Evolutionary conservation across 2,329 filamentous ascomycete genomes (phyloP), one percentile per base, ranked within the genome.

Genomic region (Lecanoromycetidae sp.): DNA sequence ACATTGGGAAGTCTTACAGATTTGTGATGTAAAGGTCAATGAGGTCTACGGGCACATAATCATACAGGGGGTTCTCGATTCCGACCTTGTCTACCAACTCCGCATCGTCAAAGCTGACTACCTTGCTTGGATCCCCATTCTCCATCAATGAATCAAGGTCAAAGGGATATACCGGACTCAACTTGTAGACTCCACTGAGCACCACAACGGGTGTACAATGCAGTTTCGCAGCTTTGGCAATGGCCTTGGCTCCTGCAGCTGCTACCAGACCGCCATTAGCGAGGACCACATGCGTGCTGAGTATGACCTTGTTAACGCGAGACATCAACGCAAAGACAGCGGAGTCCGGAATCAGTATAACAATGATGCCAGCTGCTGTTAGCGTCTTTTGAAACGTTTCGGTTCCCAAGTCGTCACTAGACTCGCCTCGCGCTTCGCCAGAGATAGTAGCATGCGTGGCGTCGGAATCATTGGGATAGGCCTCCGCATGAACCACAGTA

Each of bases 241-340:
- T 84, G 33, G 84, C 79, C 17, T 79, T 79, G 8, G 85, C 84
- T n/a, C 91, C 91, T 4, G 84, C 80, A 33, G 87, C 82, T 15
- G 87, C 84, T 23, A 96, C 75, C 22, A 94, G 76, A 5, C 84
- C 84, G 43, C 91, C 91, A 58, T 94, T 91, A 41, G 86, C 85
- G 37, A 93, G 79, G 23, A 98, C 85, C 3, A 84, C 82, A 59
- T 88, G 83, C 5, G 90, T 90, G 10, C 84, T 82, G 5, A 98
- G 72, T 40, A 98, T 84, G 52, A 98, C 90, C 68, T 95, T 95
- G 71, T 90, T 93, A 57, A 95, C 86, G 51, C 84, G 80, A 7
- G 88, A 84, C 85, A 98, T 96, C 58, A 96, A 84, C 1, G 88
- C 87, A 68, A 88, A 93, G 45, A 94, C 76, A 8, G 87, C 84